Evolutionary conservation across 2,329 filamentous ascomycete genomes (phyloP), one percentile per base, ranked within the genome.

Genomic region (Coniochaeta hoffmannii): DNA sequence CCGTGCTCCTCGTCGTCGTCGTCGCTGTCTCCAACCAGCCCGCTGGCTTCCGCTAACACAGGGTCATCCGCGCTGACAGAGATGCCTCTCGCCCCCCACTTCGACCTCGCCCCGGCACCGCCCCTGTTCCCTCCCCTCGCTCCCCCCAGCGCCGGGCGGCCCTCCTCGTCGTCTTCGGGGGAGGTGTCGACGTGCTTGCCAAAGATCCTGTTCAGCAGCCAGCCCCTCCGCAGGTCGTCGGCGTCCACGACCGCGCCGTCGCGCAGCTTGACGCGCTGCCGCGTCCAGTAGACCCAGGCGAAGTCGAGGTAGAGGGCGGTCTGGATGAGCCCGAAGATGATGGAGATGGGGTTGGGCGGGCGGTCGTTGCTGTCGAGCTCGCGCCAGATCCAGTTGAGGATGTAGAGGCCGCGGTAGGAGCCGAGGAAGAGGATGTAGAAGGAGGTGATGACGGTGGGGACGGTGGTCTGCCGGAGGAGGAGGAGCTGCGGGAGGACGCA

Each of bases 381-480:
- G 31, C 89, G 84, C 58, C 82, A 74, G 62, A 97, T 86, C 93
- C 93, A 97, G 70, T 96, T 97, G 50, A 96, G 71, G 58, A 96
- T 86, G 73, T 97, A 97, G 59, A 97, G 82, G 51, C 79, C 89
- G 56, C 93, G 89, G 73, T 97, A 97, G 12, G 87, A 87, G 34
- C 92, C 93, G 1, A 97, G 82, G 0, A 90, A 85, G 52, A 94
- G 77, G 55, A 97, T 88, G 71, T 97, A 97, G 74, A 89, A 96
- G n/a, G 90, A 96, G 69, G 96, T 90, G 72, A 97, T 92, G 50
- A 97, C 93, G 51, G 93, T 97, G 0, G 93, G 93, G 0, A 97
- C 90, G 26, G 86, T 91, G n/a, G 93, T 97, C 71, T 97, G 91
- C 57, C 93, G 89, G 14, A 97, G 83, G 44, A 97, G 85, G 6